Conservation (phyloP, 2,329 filamentous ascomycete genomes). For the Xylariomycetidae sp. region DNA sequence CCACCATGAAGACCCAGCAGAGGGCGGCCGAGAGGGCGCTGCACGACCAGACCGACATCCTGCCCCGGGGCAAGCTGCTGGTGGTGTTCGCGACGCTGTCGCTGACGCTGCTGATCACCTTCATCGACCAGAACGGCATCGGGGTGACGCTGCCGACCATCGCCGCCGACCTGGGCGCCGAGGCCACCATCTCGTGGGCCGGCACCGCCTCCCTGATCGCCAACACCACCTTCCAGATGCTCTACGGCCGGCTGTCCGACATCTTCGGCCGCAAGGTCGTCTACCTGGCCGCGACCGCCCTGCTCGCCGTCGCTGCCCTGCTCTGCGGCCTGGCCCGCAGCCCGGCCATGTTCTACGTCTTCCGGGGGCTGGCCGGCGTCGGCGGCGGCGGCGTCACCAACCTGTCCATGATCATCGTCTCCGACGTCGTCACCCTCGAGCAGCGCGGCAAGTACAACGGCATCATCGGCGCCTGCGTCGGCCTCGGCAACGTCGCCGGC, state of each 20-base stretch:
- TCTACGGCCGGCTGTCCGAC: slow-evolving; percentile 41
- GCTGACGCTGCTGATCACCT: slow-evolving; percentile 6
- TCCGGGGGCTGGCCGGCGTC: slow-evolving; percentile 25
- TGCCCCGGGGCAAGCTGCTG: slow-evolving; percentile 2
- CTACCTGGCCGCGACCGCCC: slow-evolving; percentile 28
- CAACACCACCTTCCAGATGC: slow-evolving; percentile 37
- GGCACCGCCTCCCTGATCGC: slow-evolving; percentile 17
- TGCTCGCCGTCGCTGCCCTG: slow-evolving; percentile 41
- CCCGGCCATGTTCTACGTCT: slow-evolving; percentile 23
- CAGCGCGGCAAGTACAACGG: slow-evolving; percentile 33
- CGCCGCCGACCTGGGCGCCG: slow-evolving; percentile 12
- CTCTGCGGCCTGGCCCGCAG: slow-evolving; percentile 23
- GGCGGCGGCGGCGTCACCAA: slow-evolving; percentile 24
- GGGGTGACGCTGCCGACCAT: slow-evolving; percentile 18
- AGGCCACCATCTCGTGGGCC: slow-evolving; percentile 14
- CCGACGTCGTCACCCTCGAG: slow-evolving; percentile 29
- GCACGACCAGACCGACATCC: slow-evolving; percentile 6
- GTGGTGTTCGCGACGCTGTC: slow-evolving; percentile 4
- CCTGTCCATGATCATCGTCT: slow-evolving; percentile 31
- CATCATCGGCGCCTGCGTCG: slow-evolving; percentile 16
- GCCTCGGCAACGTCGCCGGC: slow-evolving; percentile 18
- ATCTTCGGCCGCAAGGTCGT: slow-evolving; percentile 41
- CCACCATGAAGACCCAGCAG: slow-evolving; percentile 6
- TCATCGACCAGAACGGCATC: slow-evolving; percentile 16
- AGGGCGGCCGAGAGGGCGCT: slow-evolving; percentile 8